A percentile compares a stretch with the other conserved stretches of the same genome.
phyloP scores from a whole-genome alignment of 2,329 filamentous ascomycete genomes.

The Scytalidium lignicola region DNA sequence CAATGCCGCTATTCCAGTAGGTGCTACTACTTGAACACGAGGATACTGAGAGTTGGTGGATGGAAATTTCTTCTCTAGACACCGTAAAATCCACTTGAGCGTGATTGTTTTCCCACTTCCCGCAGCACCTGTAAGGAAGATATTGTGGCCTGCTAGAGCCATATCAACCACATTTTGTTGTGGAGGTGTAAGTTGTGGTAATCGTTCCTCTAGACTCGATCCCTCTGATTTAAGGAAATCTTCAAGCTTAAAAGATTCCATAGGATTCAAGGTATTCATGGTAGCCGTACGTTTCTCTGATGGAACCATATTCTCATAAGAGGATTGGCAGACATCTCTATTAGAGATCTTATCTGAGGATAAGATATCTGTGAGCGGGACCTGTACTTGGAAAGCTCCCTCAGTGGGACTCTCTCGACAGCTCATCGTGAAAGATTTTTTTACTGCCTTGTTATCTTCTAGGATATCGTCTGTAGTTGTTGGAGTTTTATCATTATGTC shows the following conservation, averaged over 20 bases:
- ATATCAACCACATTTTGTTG: constrained; percentile 19
- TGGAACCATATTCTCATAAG: too few species aligned
- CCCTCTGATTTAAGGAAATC: background rate
- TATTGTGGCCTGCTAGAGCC: constrained; percentile 20
- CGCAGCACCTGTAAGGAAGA: constrained; percentile 25
- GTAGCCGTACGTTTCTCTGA: background rate
- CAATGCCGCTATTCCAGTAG: constrained; percentile 23
- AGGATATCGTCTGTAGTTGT: too few species aligned
- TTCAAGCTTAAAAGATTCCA: too few species aligned
- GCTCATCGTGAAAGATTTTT: too few species aligned
- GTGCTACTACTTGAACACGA: constrained; percentile 18
- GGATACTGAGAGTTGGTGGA: background rate
- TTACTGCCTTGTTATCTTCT: too few species aligned
- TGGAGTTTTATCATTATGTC: too few species aligned
- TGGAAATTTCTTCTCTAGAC: constrained; percentile 1
- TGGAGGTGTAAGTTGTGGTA: constrained; percentile 15
- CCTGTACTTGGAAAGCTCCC: too few species aligned
- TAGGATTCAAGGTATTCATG: too few species aligned
- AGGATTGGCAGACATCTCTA: too few species aligned
- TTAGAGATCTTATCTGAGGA: too few species aligned
- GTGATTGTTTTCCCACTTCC: constrained; percentile 23
- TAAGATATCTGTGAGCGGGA: too few species aligned
- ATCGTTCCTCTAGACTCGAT: constrained; percentile 1
- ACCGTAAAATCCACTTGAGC: constrained; percentile 15
- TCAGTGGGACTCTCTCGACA: too few species aligned